Conservation (phyloP, 352 stramenopile genomes). For the Ophiocytium majus region DNA sequence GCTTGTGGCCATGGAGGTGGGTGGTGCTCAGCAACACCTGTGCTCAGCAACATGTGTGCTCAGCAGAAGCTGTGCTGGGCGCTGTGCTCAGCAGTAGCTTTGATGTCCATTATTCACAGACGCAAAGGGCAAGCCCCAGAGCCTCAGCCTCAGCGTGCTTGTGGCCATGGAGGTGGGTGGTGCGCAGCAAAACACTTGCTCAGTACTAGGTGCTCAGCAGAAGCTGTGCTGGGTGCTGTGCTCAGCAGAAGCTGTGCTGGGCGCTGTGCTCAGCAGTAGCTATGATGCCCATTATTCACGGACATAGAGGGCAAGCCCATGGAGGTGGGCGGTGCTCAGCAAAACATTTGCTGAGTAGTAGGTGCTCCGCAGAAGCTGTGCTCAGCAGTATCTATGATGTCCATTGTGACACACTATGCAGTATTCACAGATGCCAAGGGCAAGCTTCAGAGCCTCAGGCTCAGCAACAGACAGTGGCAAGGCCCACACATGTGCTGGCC, state of each 20-base stretch:
- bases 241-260: neutral
- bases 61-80: neutral
- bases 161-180: neutral
- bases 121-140: conserved; percentile 50
- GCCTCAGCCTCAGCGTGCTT: neutral
- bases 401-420: neutral
- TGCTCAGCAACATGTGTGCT: neutral
- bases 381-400: neutral
- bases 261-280: neutral
- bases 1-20: conserved; percentile 76
- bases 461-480: too few species aligned
- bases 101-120: conserved; percentile 45
- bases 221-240: neutral
- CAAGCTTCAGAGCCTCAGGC: too few species aligned
- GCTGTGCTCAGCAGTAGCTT: neutral
- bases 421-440: conserved; percentile 57
- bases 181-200: neutral
- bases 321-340: neutral
- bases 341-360: neutral
- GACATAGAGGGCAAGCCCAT: conserved; percentile 48
- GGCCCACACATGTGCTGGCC: too few species aligned
- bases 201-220: neutral
- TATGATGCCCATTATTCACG: conserved; percentile 43
- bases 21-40: conserved; percentile 27
- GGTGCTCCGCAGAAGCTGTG: too few species aligned